Base-by-base conservation (phyloP, 2,329 filamentous ascomycete genomes). In the Exophiala dermatitidis region DNA sequence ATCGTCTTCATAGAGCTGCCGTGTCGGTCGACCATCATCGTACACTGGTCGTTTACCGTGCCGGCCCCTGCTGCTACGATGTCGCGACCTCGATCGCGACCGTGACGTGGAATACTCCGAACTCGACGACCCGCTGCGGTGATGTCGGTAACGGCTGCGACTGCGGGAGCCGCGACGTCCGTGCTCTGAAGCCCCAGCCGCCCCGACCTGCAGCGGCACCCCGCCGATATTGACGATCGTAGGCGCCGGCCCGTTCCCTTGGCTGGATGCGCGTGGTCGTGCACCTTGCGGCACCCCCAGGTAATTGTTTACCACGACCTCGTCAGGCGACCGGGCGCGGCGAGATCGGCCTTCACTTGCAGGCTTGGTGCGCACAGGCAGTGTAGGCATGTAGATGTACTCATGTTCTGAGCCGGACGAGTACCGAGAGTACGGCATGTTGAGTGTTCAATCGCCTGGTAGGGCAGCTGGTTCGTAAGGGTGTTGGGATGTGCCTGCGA, bases 61-160 rank as follows among this genome's bases (percentile, higher is more conserved):
- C 4, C 50, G 69, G 68, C 2, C 65, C 65, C 6, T 63, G 43
- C 53, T 71, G 66, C 38, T 65, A 66, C 45, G 59, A 60, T 60
- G 69, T 65, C 30, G 71, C 62, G 54, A 54, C 40, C 54, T 44
- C 31, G 52, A 54, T 19, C 57, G 52, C n/a, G n/a, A 26, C 5
- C n/a, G 6, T 10, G 46, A 46, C 32, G 50, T 56, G 19, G 50
- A 53, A 42, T 47, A 52, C 37, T 38, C 36, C 40, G 46, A 48
- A 38, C 57, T 52, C 26, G 53, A 54, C 26, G 56, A 57, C 31
- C 52, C 32, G 46, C 54, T 54, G 38, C 54, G 40, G 34, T 50
- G 30, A 41, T 10, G 38, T 5, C 38, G 38, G 38, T 41, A 26
- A 4, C 38, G n/a, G 38, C 38, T 41, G 26, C 38, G 38, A 41